Evolutionary conservation across 805 yeast species (phyloP).

Genomic region (Teunomyces stri): DNA sequence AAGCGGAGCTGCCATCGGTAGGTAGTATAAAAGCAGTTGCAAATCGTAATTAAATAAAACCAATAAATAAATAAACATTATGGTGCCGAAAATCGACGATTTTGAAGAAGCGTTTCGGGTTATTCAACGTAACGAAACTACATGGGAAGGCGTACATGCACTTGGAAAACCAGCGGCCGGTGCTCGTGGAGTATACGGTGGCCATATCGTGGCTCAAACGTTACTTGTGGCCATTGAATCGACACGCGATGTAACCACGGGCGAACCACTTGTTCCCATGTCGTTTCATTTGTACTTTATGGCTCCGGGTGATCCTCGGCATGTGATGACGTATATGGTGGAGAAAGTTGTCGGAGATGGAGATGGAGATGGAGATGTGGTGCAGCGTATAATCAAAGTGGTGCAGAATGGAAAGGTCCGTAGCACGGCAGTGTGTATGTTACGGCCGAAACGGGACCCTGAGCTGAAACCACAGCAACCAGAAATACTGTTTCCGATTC

Average conservation of each 20-base stretch:
- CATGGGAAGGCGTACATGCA: slow-evolving; percentile 33
- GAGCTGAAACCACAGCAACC: neutral
- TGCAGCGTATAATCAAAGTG: slow-evolving; percentile 53
- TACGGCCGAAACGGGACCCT: slow-evolving; percentile 13
- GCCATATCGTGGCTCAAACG: slow-evolving; percentile 65
- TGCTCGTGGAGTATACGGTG: slow-evolving; percentile 71
- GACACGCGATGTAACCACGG: slow-evolving; percentile 17
- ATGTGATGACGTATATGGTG: slow-evolving; percentile 54
- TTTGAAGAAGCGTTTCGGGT: slow-evolving; percentile 35
- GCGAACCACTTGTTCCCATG: slow-evolving; percentile 43
- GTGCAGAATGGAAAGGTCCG: slow-evolving; percentile 51
- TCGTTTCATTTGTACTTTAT: slow-evolving; percentile 65
- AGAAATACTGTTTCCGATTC: neutral
- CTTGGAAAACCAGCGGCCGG: slow-evolving; percentile 36
- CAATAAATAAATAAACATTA: too few species aligned
- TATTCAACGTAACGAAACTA: slow-evolving; percentile 19
- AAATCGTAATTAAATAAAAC: too few species aligned
- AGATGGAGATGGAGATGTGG: slow-evolving; percentile 43
- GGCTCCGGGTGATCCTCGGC: slow-evolving; percentile 46
- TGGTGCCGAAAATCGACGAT: slow-evolving; percentile 9
- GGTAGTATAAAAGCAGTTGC: too few species aligned
- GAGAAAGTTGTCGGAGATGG: slow-evolving; percentile 48
- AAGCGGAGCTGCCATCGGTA: too few species aligned
- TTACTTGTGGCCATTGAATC: slow-evolving; percentile 57
- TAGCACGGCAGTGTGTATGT: slow-evolving; percentile 51